Percentiles rank a stretch among this genome's conserved stretches.
Evolutionary conservation across 2,329 filamentous ascomycete species (phyloP).

Genomic region (Leptosphaerulina australis): DNA sequence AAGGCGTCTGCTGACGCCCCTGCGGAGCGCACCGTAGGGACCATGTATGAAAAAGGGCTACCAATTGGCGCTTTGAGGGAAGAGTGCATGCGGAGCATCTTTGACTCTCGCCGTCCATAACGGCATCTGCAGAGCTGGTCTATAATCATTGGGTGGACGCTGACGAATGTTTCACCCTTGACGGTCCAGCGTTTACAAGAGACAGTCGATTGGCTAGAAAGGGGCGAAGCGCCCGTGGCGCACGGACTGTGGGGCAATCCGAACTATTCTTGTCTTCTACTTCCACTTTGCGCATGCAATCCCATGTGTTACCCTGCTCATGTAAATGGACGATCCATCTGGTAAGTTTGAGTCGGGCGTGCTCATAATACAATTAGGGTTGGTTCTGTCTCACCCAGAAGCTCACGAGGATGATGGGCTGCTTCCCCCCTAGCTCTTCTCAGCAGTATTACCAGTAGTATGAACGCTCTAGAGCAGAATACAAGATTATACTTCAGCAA

Average conservation of each 20-base stretch:
- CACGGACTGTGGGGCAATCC: slow-evolving; percentile 9
- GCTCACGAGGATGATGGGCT: slow-evolving; percentile 8
- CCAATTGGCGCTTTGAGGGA: slow-evolving; percentile 39
- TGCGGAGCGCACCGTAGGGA: slow-evolving; percentile 21
- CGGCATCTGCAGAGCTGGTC: slow-evolving; percentile 4
- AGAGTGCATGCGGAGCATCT: slow-evolving; percentile 28
- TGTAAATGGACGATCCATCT: not conserved
- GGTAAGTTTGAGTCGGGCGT: not conserved
- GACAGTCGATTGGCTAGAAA: slow-evolving; percentile 26
- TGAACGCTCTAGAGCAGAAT: not conserved
- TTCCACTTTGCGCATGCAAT: slow-evolving; percentile 14
- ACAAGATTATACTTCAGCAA: not conserved
- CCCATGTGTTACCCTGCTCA: slow-evolving; percentile 4
- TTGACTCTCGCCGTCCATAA: slow-evolving; percentile 29
- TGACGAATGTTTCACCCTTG: slow-evolving; percentile 24
- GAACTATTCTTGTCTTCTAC: slow-evolving; percentile 12
- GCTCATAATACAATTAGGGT: not conserved
- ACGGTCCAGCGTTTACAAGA: slow-evolving; percentile 30
- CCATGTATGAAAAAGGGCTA: slow-evolving; percentile 25
- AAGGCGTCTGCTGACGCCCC: slow-evolving; percentile 43
- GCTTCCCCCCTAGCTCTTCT: not conserved
- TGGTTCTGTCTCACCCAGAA: not conserved
- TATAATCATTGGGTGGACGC: slow-evolving; percentile 31
- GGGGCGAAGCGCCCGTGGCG: slow-evolving; percentile 7
- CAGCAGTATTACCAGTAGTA: not conserved